A percentile compares a stretch with the other conserved stretches of the same genome.
phyloP scores from a whole-genome alignment of 495 filamentous ascomycete genomes.

The Lentithecium fluviatile region DNA sequence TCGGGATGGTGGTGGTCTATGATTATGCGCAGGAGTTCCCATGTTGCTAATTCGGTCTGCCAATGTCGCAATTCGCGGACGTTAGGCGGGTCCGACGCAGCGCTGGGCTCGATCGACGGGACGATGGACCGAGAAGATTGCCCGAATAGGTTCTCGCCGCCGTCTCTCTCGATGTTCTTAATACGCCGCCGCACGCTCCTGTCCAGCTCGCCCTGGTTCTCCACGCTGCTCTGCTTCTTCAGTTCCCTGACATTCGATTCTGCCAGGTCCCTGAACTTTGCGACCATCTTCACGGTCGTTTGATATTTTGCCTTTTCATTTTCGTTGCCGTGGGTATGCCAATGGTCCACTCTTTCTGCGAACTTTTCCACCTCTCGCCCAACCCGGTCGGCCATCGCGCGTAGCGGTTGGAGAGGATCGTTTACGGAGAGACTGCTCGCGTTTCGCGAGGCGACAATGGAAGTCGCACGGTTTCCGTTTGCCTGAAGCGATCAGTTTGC shows the following conservation, averaged over 20 bases:
- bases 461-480: not conserved
- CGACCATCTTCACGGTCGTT: conserved; percentile 37
- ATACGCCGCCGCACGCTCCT: conserved; percentile 38
- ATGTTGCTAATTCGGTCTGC: conserved; percentile 78
- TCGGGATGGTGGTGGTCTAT: conserved; percentile 52
- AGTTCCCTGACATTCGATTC: conserved; percentile 40
- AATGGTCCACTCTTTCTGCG: conserved; percentile 63
- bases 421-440: not conserved
- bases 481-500: not conserved
- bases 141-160: conserved; percentile 8
- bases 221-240: conserved; percentile 31
- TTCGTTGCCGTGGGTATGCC: conserved; percentile 35
- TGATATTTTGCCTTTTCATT: conserved; percentile 24
- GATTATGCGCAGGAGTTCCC: conserved; percentile 74
- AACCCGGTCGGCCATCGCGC: conserved; percentile 58
- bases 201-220: conserved; percentile 38
- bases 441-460: not conserved
- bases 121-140: conserved; percentile 8
- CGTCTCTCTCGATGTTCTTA: conserved; percentile 24
- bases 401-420: conserved; percentile 52
- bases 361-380: conserved; percentile 65
- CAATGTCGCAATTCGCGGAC: conserved; percentile 59
- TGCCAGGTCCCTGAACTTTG: conserved; percentile 43
- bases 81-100: conserved; percentile 4
- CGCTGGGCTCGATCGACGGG: conserved; percentile 19